phyloP scores from a whole-genome alignment of 2,329 filamentous ascomycete genomes.

The Elsinoe arachidis region DNA sequence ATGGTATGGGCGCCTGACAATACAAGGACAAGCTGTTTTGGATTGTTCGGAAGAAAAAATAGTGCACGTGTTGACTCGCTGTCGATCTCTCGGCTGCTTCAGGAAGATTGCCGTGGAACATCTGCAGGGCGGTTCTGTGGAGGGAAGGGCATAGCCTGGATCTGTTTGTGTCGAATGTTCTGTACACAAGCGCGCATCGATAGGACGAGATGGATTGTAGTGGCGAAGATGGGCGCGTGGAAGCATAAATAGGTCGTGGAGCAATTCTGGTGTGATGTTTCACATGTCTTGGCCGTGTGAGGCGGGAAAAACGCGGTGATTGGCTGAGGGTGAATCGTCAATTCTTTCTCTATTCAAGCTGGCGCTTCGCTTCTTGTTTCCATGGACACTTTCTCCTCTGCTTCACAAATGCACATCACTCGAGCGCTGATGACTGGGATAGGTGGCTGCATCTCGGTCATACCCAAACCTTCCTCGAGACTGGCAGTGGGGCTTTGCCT shows the following conservation, averaged over 20 bases:
- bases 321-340: neutral
- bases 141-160: neutral
- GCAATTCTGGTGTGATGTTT: neutral
- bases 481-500: too few relatives aligned
- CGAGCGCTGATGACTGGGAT: too few relatives aligned
- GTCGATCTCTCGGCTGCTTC: neutral
- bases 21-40: conserved; percentile 2
- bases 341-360: neutral
- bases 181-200: conserved; percentile 2
- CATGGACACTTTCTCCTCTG: neutral
- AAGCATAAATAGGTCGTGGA: neutral
- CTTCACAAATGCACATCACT: neutral
- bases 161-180: neutral
- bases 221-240: neutral
- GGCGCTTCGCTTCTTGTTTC: conserved; percentile 5
- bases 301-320: neutral
- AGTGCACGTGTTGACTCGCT: neutral
- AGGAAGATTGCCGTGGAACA: neutral
- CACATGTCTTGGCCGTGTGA: conserved; percentile 1
- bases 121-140: neutral
- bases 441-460: too few relatives aligned
- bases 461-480: too few relatives aligned
- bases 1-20: conserved; percentile 4
- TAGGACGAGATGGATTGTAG: neutral
- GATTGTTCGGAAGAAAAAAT: neutral